Percentiles rank a stretch among this genome's conserved stretches.
Conservation (phyloP, 2,329 filamentous ascomycete species). For the Trichophyton verrucosum region DNA sequence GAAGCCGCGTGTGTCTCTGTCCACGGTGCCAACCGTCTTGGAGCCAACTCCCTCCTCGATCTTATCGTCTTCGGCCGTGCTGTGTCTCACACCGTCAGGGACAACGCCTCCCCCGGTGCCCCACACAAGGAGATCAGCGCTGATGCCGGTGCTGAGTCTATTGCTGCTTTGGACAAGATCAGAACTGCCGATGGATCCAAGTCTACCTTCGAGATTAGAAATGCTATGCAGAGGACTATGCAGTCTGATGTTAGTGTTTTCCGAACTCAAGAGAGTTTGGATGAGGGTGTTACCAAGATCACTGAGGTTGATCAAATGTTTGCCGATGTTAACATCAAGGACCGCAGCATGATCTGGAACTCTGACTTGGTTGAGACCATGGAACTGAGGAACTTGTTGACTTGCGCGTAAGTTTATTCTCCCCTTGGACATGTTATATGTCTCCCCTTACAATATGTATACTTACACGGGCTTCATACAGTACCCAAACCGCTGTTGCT, state of each 20-base stretch:
- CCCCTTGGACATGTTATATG: background rate
- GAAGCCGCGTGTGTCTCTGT: slow-evolving; percentile 97
- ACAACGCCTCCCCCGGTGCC: slow-evolving; percentile 76
- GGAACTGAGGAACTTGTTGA: slow-evolving; percentile 87
- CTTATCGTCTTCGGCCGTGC: slow-evolving; percentile 95
- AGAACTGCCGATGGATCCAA: slow-evolving; percentile 74
- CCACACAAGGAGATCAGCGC: slow-evolving; percentile 67
- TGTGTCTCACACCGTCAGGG: slow-evolving; percentile 91
- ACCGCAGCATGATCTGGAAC: slow-evolving; percentile 99
- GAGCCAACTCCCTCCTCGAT: slow-evolving; percentile 96
- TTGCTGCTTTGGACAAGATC: slow-evolving; percentile 72
- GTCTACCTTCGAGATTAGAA: slow-evolving; percentile 76
- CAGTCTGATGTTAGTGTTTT: slow-evolving; percentile 95
- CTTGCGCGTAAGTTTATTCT: slow-evolving; percentile 65
- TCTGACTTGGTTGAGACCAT: slow-evolving; percentile 92
- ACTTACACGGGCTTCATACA: slow-evolving; percentile 24
- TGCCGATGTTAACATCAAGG: slow-evolving; percentile 81
- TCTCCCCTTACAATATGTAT: background rate
- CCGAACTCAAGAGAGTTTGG: slow-evolving; percentile 83
- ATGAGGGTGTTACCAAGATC: slow-evolving; percentile 86
- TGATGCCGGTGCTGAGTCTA: slow-evolving; percentile 79
- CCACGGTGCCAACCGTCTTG: slow-evolving; percentile 93
- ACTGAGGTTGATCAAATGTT: slow-evolving; percentile 69
- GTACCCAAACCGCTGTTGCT: slow-evolving; percentile 77
- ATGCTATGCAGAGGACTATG: slow-evolving; percentile 96